A percentile compares a stretch with the other conserved stretches of the same genome.
phyloP scores from a whole-genome alignment of 2,329 filamentous ascomycete species.

The Pseudogymnoascus sp. region DNA sequence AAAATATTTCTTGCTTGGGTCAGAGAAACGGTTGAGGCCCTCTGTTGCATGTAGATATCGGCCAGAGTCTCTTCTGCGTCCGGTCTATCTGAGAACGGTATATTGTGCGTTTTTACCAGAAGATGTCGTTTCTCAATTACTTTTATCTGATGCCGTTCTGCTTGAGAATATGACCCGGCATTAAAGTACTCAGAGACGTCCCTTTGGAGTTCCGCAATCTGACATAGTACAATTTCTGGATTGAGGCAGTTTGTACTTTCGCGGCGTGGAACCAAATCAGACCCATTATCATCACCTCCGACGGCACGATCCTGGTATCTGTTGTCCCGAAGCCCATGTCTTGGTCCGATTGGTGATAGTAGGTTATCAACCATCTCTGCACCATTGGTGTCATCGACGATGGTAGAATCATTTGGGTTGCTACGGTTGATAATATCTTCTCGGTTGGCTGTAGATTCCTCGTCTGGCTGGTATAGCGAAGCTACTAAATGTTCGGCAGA shows the following conservation, averaged over 20 bases:
- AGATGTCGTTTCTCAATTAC: neutral
- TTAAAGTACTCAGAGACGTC: neutral
- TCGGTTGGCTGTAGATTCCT: neutral
- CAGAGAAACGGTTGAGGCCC: neutral
- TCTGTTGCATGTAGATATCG: neutral
- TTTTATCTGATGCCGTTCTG: neutral
- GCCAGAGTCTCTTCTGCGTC: neutral
- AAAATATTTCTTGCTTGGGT: neutral
- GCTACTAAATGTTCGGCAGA: neutral
- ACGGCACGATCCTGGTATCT: neutral
- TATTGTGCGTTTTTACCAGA: neutral
- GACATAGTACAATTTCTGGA: neutral
- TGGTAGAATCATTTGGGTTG: neutral
- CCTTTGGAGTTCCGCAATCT: neutral
- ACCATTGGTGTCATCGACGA: neutral
- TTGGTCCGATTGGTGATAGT: neutral
- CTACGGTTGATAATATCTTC: neutral
- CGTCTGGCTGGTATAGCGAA: neutral
- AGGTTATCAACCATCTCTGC: neutral
- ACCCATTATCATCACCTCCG: neutral
- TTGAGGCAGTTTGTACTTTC: neutral
- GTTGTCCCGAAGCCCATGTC: neutral
- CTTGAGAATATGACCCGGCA: neutral
- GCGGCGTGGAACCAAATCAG: neutral
- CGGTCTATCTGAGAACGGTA: neutral